Percentiles rank a stretch among this genome's conserved stretches.
Evolutionary conservation across 2,329 filamentous ascomycete species (phyloP).

Genomic region (Aureobasidium subglaciale): DNA sequence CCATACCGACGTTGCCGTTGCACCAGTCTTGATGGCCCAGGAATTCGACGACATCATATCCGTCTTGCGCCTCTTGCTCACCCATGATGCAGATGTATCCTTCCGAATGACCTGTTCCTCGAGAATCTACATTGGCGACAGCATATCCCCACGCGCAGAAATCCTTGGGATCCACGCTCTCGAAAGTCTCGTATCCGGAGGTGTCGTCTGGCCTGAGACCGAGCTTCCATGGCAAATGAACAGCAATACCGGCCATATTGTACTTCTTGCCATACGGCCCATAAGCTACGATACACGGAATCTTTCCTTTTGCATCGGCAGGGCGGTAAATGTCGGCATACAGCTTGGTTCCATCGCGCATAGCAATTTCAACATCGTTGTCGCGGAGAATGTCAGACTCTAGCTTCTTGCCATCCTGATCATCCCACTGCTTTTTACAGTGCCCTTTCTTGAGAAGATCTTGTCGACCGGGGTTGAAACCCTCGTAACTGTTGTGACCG

Average conservation of each 20-base stretch:
- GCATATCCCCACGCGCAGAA: slow-evolving; percentile 29
- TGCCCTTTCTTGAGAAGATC: slow-evolving; percentile 34
- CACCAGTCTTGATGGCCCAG: slow-evolving; percentile 39
- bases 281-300: slow-evolving; percentile 41
- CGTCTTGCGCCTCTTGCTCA: slow-evolving; percentile 39
- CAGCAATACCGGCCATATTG: slow-evolving; percentile 10
- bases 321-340: slow-evolving; percentile 43
- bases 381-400: slow-evolving; percentile 37
- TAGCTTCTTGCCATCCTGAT: slow-evolving; percentile 30
- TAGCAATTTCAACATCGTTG: slow-evolving; percentile 38
- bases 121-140: slow-evolving; percentile 27
- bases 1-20: slow-evolving; percentile 38
- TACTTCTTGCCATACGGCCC: slow-evolving; percentile 41
- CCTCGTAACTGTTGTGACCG: slow-evolving; percentile 37
- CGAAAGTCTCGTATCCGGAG: slow-evolving; percentile 36
- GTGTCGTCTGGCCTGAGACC: slow-evolving; percentile 12
- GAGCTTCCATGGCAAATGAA: slow-evolving; percentile 12
- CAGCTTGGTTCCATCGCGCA: slow-evolving; percentile 37
- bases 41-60: slow-evolving; percentile 40
- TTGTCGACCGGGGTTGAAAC: slow-evolving; percentile 32
- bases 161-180: slow-evolving; percentile 35
- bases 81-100: slow-evolving; percentile 33
- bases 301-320: slow-evolving; percentile 25
- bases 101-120: slow-evolving; percentile 28
- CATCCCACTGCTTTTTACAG: slow-evolving; percentile 24